A percentile compares a stretch with the other conserved stretches of the same genome.
These are phyloP conservation scores for Wickerhamia fluorescens DNA, from an alignment of 805 yeast genomes.

Conservation along the genomic window DNA sequence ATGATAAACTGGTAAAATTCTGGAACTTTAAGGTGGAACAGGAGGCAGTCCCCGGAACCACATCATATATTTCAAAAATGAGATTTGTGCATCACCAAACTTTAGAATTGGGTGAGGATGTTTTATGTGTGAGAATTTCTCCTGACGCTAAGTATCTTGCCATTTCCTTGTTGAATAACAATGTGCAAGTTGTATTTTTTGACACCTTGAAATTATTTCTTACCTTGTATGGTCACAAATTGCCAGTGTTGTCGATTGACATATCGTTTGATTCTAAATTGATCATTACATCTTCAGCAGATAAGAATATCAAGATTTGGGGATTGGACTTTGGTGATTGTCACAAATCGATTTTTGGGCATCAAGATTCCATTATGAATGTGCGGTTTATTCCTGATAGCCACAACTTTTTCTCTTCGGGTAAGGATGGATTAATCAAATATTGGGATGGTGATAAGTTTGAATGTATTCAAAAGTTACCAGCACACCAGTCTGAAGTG, in stretches of 20 bases:
- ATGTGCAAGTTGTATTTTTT: slow-evolving; percentile 88
- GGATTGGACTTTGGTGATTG: slow-evolving; percentile 99
- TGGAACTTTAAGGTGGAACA: slow-evolving; percentile 76
- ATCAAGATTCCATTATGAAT: slow-evolving; percentile 90
- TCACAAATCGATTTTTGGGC: slow-evolving; percentile 94
- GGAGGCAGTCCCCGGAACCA: slow-evolving; percentile 66
- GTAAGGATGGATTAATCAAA: slow-evolving; percentile 84
- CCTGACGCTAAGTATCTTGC: slow-evolving; percentile 76
- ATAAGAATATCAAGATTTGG: slow-evolving; percentile 96
- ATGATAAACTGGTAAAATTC: slow-evolving; percentile 82
- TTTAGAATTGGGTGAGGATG: slow-evolving; percentile 80
- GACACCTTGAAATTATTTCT: slow-evolving; percentile 84
- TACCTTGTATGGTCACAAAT: slow-evolving; percentile 90
- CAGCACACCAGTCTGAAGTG: slow-evolving; percentile 83
- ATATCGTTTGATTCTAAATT: slow-evolving; percentile 84
- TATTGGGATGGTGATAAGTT: slow-evolving; percentile 99
- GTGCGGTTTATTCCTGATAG: slow-evolving; percentile 79
- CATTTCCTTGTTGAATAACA: slow-evolving; percentile 80
- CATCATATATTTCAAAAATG: slow-evolving; percentile 41
- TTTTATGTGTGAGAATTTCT: slow-evolving; percentile 70
- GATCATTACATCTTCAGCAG: slow-evolving; percentile 91
- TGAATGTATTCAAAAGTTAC: slow-evolving; percentile 81
- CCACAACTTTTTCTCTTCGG: slow-evolving; percentile 83
- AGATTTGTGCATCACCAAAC: slow-evolving; percentile 69
- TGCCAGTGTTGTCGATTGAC: slow-evolving; percentile 90